Conservation (phyloP, 2,329 filamentous ascomycete species). For the Pseudogymnoascus pannorum region DNA sequence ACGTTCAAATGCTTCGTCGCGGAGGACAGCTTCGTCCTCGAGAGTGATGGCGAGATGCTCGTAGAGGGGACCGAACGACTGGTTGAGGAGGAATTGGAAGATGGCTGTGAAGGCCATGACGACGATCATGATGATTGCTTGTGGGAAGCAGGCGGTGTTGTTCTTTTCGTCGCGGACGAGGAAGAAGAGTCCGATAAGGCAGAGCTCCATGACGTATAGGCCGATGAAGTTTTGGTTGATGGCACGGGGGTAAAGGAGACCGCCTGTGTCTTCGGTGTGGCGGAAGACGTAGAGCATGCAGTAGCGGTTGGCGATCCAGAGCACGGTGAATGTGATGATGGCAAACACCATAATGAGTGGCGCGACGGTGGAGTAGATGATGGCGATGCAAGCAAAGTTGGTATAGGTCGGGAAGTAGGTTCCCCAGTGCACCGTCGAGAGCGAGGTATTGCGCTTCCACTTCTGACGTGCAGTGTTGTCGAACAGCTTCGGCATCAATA, state of each 20-base stretch:
- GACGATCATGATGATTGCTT: slow-evolving; percentile 81
- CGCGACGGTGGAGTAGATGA: slow-evolving; percentile 83
- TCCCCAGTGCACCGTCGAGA: slow-evolving; percentile 80
- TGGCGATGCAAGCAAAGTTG: slow-evolving; percentile 85
- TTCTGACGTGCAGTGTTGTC: slow-evolving; percentile 79
- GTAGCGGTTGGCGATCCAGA: slow-evolving; percentile 96
- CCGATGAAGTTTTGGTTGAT: slow-evolving; percentile 96
- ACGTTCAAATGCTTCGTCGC: slow-evolving; percentile 80
- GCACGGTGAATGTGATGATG: slow-evolving; percentile 79
- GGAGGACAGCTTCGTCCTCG: slow-evolving; percentile 87
- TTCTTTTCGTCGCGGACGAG: slow-evolving; percentile 54
- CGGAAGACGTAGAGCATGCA: slow-evolving; percentile 92
- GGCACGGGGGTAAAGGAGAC: slow-evolving; percentile 81
- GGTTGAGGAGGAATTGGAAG: slow-evolving; percentile 76
- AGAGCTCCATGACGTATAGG: slow-evolving; percentile 89
- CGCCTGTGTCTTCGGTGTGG: slow-evolving; percentile 84
- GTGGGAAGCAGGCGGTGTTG: slow-evolving; percentile 56
- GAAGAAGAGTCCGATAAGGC: slow-evolving; percentile 84
- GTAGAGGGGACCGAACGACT: slow-evolving; percentile 76
- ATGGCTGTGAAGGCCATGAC: slow-evolving; percentile 60
- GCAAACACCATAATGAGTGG: slow-evolving; percentile 91
- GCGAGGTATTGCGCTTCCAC: slow-evolving; percentile 73
- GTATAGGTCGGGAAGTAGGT: slow-evolving; percentile 94
- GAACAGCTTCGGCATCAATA: slow-evolving; percentile 68
- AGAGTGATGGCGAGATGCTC: slow-evolving; percentile 89